Evolutionary conservation across 2,329 filamentous ascomycete species (phyloP).

Genomic region (Botrytis byssoidea): DNA sequence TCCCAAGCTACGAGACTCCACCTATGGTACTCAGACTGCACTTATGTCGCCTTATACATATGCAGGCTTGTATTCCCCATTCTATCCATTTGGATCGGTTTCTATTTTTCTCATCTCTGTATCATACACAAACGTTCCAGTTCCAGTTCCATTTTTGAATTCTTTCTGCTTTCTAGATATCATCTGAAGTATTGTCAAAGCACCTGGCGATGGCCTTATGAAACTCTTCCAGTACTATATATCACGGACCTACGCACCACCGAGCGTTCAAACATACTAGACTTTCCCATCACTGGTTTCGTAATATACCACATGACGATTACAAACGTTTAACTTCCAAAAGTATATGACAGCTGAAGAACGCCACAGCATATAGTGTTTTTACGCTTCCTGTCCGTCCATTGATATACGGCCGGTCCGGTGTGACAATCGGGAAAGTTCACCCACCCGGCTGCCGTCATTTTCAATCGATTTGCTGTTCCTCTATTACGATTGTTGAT

Average conservation of each 20-base stretch:
- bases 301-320: constrained; percentile 9
- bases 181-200: constrained; percentile 18
- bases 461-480: constrained; percentile 2
- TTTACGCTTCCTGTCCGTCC: background rate
- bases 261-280: constrained; percentile 23
- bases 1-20: constrained; percentile 5
- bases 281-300: background rate
- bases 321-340: constrained; percentile 8
- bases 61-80: constrained; percentile 10
- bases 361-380: constrained; percentile 2
- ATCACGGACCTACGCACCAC: constrained; percentile 25
- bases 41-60: constrained; percentile 19
- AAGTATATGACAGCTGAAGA: background rate
- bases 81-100: background rate
- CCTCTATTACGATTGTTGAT: constrained; percentile 2
- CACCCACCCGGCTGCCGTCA: constrained; percentile 13
- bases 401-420: background rate
- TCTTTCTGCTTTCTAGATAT: constrained; percentile 18
- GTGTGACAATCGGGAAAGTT: background rate
- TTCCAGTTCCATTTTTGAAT: constrained; percentile 12
- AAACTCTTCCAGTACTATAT: constrained; percentile 22
- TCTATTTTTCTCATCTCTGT: background rate
- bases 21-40: background rate
- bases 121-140: constrained; percentile 2
- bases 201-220: constrained; percentile 27